phyloP scores from a whole-genome alignment of 2,329 filamentous ascomycete genomes.

The Phialemonium atrogriseum region DNA sequence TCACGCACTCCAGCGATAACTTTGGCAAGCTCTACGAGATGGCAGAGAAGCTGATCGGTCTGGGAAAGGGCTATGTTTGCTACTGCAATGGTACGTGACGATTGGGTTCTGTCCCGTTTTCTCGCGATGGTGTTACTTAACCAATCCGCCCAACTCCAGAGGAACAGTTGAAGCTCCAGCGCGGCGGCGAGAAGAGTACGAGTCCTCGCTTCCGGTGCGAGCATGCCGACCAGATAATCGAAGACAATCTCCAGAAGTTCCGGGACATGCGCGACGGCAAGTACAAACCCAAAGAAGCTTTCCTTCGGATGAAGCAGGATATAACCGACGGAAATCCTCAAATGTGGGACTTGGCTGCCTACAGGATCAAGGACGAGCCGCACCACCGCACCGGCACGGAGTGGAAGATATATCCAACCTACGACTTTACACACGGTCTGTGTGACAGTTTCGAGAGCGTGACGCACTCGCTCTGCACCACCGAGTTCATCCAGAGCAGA shows the following conservation, averaged over 20 bases:
- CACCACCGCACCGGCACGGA: conserved; percentile 73
- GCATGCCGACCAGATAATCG: conserved; percentile 66
- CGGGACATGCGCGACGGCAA: conserved; percentile 85
- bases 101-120: no score
- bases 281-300: conserved; percentile 76
- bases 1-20: conserved; percentile 87
- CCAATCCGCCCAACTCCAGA: no score
- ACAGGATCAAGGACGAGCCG: conserved; percentile 64
- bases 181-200: conserved; percentile 65
- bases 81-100: conserved; percentile 78
- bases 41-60: conserved; percentile 72
- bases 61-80: conserved; percentile 74
- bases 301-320: conserved; percentile 89
- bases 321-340: conserved; percentile 79
- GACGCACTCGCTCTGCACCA: conserved; percentile 87
- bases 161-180: conserved; percentile 75
- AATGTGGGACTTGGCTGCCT: conserved; percentile 94
- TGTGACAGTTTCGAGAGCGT: conserved; percentile 90
- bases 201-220: conserved; percentile 68
- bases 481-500: conserved; percentile 73
- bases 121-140: no score
- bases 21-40: conserved; percentile 83
- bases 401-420: conserved; percentile 93
- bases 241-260: conserved; percentile 76
- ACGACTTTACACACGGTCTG: conserved; percentile 85